Base-by-base conservation (phyloP, 306 rosid species). In the Glycine latifolia region DNA sequence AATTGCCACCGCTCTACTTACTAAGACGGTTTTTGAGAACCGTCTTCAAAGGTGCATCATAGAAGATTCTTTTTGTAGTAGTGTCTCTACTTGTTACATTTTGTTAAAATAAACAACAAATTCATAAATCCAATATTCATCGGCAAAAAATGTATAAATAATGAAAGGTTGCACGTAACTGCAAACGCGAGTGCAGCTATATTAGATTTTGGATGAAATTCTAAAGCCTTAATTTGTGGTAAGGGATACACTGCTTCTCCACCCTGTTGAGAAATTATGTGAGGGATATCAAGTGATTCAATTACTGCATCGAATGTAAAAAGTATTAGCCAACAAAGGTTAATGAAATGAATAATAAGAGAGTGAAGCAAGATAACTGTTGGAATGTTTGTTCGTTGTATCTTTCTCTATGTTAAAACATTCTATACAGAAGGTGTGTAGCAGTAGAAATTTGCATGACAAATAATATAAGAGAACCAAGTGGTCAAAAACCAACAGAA, bases 231-330 rank as follows among this genome's bases (percentile, higher is more conserved):
- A 49, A 96, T 93, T 52, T 89, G 91, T 0, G 99, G 99, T 63
- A 96, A 82, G 70, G 99, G 98, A 84, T 96, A 96, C 81, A 87
- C 97, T 75, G 97, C 85, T 90, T 96, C 99, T 86, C 99, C 99
- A 58, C 97, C 99, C 89, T 91, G 97, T 90, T 96, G 98, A 77
- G 99, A 96, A 83, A 96, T 98, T 90, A 96, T 86, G 83, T 89
- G 97, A 56, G 97, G 98, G 81, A 96, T 93, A 88, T 96, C 99
- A 85, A 96, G 84, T 69, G 97, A 79, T 89, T 93, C 97, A 88
- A 96, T 92, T 70, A 87, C 99, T 96, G 98, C 93, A 84, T 52
- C 71, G 77, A 79, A 67, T 78, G 78, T 74, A 69, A 78, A 76
- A 68, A 46, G 71, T 50, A 68, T 76, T 78, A 85, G 84, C 84